Base-by-base conservation (phyloP, 768 basidiomycete genomes). In the Collybia sp. region DNA sequence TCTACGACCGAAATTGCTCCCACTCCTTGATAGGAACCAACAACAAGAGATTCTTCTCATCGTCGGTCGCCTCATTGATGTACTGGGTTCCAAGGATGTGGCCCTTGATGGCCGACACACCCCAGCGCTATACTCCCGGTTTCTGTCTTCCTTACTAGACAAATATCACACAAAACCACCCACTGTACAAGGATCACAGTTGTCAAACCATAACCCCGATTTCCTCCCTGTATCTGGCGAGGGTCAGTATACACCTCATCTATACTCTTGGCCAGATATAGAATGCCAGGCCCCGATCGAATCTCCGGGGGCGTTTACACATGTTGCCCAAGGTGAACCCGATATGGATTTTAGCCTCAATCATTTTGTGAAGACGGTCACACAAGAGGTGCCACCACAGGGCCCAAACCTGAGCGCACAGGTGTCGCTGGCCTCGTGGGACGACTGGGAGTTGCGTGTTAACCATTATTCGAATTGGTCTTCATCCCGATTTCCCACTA, bases 111-210 rank as follows among this genome's bases (percentile, higher is more conserved):
- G 70, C 6, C 68, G 70, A 51, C 79, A 82, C 49, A 73, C 79
- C 5, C 80, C 80, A 25, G 72, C 75, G 30, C 63, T 81, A 15
- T 80, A 83, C 53, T 74, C 79, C 30, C 72, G 75, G 6, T 83
- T 83, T 55, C 61, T 83, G 9, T 66, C 71, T 8, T 69, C 70
- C 2, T 58, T 81, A 5, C 65, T 82, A 50, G 60, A 52, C 1
- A 73, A 69, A 53, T 66, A 76, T 49, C 49, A 45, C 37, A 36
- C 51, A 37, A 45, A 46, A 10, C 46, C 54, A 13, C 31, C 44
- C 15, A 25, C 25, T 49, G 36, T 13, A 5, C 42, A 34, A 6
- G 25, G 18, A 43, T 41, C 15, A 42, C 32, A 13, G 3, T 4
- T 25, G 8, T 45, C 42, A 11, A 30, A 49, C 19, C 17, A 43